phyloP scores from a whole-genome alignment of 208 protist species.

The Acanthamoeba royreba region DNA sequence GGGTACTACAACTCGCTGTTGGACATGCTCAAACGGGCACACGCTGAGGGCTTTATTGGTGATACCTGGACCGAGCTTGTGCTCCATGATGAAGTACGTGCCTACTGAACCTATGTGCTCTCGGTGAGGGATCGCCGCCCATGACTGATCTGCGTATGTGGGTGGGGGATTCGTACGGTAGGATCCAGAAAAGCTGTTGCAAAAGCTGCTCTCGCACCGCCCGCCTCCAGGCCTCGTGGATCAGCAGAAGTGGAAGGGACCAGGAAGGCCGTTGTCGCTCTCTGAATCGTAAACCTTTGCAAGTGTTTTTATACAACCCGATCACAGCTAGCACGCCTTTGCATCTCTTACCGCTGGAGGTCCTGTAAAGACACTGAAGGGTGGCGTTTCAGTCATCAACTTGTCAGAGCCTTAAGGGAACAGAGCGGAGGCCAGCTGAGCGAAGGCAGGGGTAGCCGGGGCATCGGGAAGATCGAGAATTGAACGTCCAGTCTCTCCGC shows the following conservation, averaged over 20 bases:
- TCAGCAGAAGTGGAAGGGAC: not conserved
- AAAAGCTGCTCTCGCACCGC: not conserved
- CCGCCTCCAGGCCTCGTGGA: not conserved
- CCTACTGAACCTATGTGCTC: not conserved
- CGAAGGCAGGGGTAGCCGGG: not conserved
- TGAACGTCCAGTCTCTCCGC: constrained; percentile 60
- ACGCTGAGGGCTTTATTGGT: not conserved
- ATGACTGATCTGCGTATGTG: too few species aligned
- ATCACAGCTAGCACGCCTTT: too few species aligned
- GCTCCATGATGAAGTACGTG: not conserved
- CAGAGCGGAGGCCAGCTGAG: not conserved
- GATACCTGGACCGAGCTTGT: not conserved
- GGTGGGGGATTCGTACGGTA: too few species aligned
- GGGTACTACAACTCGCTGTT: not conserved
- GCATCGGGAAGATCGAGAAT: constrained; percentile 38
- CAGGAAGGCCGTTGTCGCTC: not conserved
- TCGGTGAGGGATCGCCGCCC: too few species aligned
- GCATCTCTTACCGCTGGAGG: too few species aligned
- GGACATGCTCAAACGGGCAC: not conserved
- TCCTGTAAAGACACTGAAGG: too few species aligned
- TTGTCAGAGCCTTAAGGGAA: not conserved
- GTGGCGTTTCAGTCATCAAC: too few species aligned
- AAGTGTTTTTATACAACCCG: not conserved
- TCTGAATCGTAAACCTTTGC: not conserved
- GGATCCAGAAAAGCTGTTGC: not conserved